A percentile compares a stretch with the other conserved stretches of the same genome.
Conservation (phyloP, 225 moss, liverwort and hornwort species). For the Lunularia cruciata region DNA sequence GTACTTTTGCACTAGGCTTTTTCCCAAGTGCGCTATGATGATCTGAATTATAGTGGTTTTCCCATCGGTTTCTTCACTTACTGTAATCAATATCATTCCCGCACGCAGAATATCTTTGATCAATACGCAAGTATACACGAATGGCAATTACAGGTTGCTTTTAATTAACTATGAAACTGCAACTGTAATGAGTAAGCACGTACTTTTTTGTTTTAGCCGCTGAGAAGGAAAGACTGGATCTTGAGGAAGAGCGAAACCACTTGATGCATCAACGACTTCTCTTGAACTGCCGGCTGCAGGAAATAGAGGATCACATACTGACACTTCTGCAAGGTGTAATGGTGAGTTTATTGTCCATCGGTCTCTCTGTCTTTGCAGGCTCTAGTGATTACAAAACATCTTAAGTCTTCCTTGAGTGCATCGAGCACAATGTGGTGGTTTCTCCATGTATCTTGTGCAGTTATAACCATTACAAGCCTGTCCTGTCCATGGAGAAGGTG, state of each 20-base stretch:
- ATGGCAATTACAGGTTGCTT: too few species aligned
- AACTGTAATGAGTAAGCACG: too few species aligned
- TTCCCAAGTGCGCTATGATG: too few species aligned
- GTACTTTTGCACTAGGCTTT: too few species aligned
- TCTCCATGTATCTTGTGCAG: not conserved
- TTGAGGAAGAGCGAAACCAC: slow-evolving; percentile 50
- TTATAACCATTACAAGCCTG: not conserved
- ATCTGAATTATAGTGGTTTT: too few species aligned
- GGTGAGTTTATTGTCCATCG: slow-evolving; percentile 27
- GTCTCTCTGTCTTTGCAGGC: not conserved
- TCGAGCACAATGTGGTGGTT: not conserved
- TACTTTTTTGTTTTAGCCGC: slow-evolving; percentile 28
- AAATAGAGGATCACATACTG: slow-evolving; percentile 50
- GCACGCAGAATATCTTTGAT: too few species aligned
- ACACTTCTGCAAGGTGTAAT: slow-evolving; percentile 52
- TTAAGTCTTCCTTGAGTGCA: not conserved
- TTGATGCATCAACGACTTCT: slow-evolving; percentile 52
- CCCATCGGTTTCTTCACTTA: too few species aligned
- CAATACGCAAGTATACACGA: too few species aligned
- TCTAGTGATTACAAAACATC: not conserved
- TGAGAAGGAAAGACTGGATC: slow-evolving; percentile 53
- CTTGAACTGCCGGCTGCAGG: slow-evolving; percentile 47
- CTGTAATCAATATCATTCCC: too few species aligned
- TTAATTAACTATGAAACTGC: too few species aligned
- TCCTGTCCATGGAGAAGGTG: slow-evolving; percentile 26